Percentiles rank a stretch among this genome's conserved stretches.
phyloP scores from a whole-genome alignment of 2,329 filamentous ascomycete species.

The Chrysoporthe deuterocubensis region DNA sequence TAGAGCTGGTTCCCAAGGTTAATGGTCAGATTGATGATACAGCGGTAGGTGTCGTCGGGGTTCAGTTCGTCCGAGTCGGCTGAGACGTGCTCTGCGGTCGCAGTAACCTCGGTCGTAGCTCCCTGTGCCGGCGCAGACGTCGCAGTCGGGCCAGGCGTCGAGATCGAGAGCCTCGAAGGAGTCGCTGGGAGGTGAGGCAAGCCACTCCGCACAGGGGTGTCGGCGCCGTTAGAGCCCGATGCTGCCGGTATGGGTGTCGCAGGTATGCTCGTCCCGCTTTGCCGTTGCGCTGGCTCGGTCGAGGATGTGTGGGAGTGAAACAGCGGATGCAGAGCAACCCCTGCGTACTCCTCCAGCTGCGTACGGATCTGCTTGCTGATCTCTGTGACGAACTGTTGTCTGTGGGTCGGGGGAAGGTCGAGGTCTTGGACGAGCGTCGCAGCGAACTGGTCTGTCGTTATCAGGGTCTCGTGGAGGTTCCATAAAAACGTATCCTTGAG shows the following conservation, averaged over 20 bases:
- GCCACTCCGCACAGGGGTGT: constrained; percentile 61
- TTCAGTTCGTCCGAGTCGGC: constrained; percentile 77
- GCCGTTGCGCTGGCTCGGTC: constrained; percentile 18
- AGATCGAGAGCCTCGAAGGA: constrained; percentile 30
- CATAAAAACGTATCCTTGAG: constrained; percentile 95
- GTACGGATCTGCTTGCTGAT: constrained; percentile 94
- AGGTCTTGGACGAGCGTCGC: constrained; percentile 87
- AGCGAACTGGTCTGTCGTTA: constrained; percentile 97
- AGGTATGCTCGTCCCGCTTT: constrained; percentile 25
- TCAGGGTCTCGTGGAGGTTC: constrained; percentile 94
- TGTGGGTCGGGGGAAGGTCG: constrained; percentile 73
- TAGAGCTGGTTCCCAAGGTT: constrained; percentile 91
- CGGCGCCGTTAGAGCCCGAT: constrained; percentile 50
- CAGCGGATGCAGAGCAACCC: constrained; percentile 88
- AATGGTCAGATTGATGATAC: constrained; percentile 87
- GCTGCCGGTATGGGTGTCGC: constrained; percentile 34
- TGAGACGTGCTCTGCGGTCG: constrained; percentile 67
- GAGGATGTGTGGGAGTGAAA: constrained; percentile 66
- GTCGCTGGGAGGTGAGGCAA: constrained; percentile 53
- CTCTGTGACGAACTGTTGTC: constrained; percentile 69
- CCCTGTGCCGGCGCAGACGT: constrained; percentile 14
- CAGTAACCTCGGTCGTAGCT: constrained; percentile 58
- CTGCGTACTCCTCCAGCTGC: constrained; percentile 94
- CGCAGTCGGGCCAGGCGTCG: constrained; percentile 21
- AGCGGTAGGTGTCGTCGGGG: constrained; percentile 92